Conservation (phyloP, 2,329 filamentous ascomycete species). For the Verticillium zaregamsianum region DNA sequence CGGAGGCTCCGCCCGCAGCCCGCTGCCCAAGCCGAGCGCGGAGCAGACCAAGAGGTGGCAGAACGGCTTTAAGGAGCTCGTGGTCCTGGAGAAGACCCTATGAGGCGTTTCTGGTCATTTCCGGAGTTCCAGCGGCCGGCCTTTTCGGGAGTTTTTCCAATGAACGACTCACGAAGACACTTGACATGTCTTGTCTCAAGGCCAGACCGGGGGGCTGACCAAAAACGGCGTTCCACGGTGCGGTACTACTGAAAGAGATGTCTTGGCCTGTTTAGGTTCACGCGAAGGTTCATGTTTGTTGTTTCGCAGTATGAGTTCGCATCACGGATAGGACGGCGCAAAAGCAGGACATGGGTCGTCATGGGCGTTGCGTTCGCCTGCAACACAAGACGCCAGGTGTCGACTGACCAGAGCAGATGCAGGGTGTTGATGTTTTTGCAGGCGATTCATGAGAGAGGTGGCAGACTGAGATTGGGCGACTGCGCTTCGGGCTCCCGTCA, state of each 20-base stretch:
- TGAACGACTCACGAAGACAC: too few relatives aligned
- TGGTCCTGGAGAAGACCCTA: conserved; percentile 46
- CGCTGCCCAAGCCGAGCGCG: conserved; percentile 45
- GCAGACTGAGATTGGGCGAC: not conserved
- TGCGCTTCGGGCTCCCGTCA: not conserved
- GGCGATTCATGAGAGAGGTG: not conserved
- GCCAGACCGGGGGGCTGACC: too few relatives aligned
- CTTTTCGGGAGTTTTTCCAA: not conserved
- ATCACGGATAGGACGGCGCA: not conserved
- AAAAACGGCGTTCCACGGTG: not conserved
- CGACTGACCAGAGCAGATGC: not conserved
- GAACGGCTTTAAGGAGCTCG: conserved; percentile 50
- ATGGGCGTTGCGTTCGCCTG: not conserved
- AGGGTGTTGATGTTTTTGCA: not conserved
- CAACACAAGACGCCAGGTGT: not conserved
- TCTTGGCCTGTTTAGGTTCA: not conserved
- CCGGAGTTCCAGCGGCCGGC: not conserved
- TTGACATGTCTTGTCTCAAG: not conserved
- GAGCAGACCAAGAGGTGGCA: conserved; percentile 49
- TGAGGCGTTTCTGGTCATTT: conserved; percentile 14
- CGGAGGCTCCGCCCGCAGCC: conserved; percentile 45
- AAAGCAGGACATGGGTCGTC: not conserved
- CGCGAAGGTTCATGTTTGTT: not conserved
- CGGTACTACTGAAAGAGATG: not conserved
- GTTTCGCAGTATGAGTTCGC: not conserved